Evolutionary conservation across 495 filamentous ascomycete species (phyloP).

Genomic region (Neurospora terricola): DNA sequence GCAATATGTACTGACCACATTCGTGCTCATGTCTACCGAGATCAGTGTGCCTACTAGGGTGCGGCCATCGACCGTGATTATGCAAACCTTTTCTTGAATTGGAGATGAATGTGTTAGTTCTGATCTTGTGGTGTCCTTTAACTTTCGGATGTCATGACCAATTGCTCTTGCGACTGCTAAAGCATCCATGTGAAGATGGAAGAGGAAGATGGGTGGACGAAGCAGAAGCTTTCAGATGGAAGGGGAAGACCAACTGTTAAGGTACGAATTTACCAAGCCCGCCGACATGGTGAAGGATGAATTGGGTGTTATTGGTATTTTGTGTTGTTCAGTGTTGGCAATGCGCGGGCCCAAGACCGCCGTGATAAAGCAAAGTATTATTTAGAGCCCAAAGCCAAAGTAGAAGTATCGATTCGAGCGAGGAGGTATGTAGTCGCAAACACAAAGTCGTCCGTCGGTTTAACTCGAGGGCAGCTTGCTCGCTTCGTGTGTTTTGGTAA

Average conservation of each 20-base stretch:
- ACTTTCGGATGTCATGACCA: neutral
- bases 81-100: conserved; percentile 76
- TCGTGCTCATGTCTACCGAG: conserved; percentile 86
- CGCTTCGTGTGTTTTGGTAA: neutral
- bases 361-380: neutral
- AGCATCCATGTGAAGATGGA: neutral
- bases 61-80: conserved; percentile 88
- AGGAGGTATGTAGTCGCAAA: neutral
- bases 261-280: conserved; percentile 1
- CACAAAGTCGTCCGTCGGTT: neutral
- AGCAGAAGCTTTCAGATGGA: neutral
- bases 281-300: conserved; percentile 3
- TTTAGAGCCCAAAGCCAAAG: neutral
- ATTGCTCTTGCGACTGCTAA: neutral
- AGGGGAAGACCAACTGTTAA: conserved; percentile 3
- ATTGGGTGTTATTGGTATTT: neutral
- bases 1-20: conserved; percentile 46
- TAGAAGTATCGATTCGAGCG: neutral
- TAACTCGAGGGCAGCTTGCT: neutral
- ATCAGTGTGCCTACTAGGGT: conserved; percentile 75
- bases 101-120: conserved; percentile 10
- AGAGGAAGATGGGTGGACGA: neutral
- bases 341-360: neutral
- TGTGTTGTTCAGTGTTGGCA: neutral
- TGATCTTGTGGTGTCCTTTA: neutral